Evolutionary conservation across 176 grass and related monocot genomes (phyloP).

Genomic region (Carex littledalei): DNA sequence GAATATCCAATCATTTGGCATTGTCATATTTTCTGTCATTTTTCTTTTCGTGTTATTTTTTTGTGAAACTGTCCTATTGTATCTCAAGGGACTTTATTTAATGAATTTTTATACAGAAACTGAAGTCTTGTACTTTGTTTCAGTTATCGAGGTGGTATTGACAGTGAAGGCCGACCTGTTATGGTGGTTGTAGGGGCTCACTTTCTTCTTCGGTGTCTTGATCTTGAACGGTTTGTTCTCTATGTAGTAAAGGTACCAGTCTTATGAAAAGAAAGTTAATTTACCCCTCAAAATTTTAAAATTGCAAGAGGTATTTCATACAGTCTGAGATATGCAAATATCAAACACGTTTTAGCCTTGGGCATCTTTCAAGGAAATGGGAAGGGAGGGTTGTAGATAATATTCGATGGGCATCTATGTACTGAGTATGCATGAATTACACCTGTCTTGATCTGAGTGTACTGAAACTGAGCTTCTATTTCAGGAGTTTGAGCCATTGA

Average conservation of each 20-base stretch:
- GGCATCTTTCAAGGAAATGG: background rate
- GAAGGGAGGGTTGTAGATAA: background rate
- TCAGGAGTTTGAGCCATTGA: conserved; percentile 92
- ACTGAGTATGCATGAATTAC: background rate
- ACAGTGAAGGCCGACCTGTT: conserved; percentile 74
- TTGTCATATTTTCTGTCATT: background rate
- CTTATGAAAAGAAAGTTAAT: background rate
- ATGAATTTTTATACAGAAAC: background rate
- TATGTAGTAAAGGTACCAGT: conserved; percentile 80
- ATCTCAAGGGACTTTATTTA: background rate
- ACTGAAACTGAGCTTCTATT: conserved; percentile 15
- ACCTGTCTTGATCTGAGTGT: background rate
- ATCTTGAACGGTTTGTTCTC: conserved; percentile 81
- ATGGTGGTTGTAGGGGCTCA: conserved; percentile 96
- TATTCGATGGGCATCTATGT: background rate
- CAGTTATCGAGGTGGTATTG: conserved; percentile 84
- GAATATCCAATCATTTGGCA: background rate
- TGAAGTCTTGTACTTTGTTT: conserved; percentile 13
- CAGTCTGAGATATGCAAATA: background rate
- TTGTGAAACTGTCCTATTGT: background rate
- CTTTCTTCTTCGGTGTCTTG: conserved; percentile 95
- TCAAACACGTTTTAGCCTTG: background rate
- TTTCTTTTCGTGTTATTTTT: background rate
- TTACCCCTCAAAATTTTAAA: background rate
- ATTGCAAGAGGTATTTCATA: background rate